A percentile compares a stretch with the other conserved stretches of the same genome.
Evolutionary conservation across 2,329 filamentous ascomycete species (phyloP).

Genomic region (Fonsecaea nubica): DNA sequence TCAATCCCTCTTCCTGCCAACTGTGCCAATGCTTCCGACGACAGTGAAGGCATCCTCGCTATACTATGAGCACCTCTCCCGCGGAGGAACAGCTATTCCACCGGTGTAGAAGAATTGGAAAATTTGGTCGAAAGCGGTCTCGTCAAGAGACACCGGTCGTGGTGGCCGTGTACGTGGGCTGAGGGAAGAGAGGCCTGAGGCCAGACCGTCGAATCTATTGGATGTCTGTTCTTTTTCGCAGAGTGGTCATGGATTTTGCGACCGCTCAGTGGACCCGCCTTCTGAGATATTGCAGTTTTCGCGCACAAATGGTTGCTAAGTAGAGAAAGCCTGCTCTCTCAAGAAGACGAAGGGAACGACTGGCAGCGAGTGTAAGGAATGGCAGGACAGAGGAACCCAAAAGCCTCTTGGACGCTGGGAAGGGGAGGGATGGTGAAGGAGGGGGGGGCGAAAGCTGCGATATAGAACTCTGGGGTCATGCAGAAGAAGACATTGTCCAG

Average conservation of each 20-base stretch:
- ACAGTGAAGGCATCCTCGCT: slow-evolving; percentile 23
- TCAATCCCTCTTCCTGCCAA: slow-evolving; percentile 25
- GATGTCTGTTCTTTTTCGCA: slow-evolving; percentile 17
- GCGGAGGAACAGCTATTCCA: background rate
- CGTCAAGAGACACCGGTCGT: background rate
- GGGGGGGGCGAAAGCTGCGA: slow-evolving; percentile 25
- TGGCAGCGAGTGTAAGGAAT: slow-evolving; percentile 33
- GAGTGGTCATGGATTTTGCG: slow-evolving; percentile 22
- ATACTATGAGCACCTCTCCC: background rate
- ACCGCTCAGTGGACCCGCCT: slow-evolving; percentile 24
- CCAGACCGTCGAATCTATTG: slow-evolving; percentile 25
- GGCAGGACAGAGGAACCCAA: slow-evolving; percentile 28
- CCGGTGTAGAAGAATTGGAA: background rate
- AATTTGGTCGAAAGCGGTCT: slow-evolving; percentile 1
- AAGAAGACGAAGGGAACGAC: slow-evolving; percentile 24
- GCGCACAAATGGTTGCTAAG: slow-evolving; percentile 9
- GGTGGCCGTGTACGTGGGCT: slow-evolving; percentile 20
- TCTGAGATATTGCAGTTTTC: slow-evolving; percentile 23
- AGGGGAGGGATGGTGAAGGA: slow-evolving; percentile 12
- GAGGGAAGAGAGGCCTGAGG: slow-evolving; percentile 19
- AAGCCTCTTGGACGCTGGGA: slow-evolving; percentile 21
- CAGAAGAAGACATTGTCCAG: slow-evolving; percentile 9
- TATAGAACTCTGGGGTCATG: slow-evolving; percentile 30
- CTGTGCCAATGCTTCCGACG: slow-evolving; percentile 25
- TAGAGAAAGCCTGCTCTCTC: slow-evolving; percentile 34